Base-by-base conservation (phyloP, 164 flowering plant species). In the Dillenia turbinata region DNA sequence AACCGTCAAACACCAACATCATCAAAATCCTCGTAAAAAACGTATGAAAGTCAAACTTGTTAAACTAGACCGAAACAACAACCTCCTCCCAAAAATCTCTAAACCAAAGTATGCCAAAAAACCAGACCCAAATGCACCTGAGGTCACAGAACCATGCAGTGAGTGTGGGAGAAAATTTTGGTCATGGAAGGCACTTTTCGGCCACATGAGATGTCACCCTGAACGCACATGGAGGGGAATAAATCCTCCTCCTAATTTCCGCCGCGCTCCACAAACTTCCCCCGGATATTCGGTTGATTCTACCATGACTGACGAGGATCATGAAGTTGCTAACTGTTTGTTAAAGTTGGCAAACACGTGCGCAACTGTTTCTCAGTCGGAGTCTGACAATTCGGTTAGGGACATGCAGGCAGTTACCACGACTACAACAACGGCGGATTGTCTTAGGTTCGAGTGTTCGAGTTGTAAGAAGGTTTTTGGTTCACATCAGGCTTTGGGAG, bases 141-240 rank as follows among this genome's bases (percentile, higher is more conserved):
- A 82, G 62, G 78, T 79, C 62, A 79, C 90, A 0, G 67, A 67
- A 19, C 90, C 96, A 0, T 93, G 98, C 61, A 85, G 62, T 8
- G 97, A 93, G 70, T 93, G 98, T 49, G 97, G 98, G 14, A 87
- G 81, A 75, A 73, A 66, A 69, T 93, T 93, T 67, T 85, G 87
- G 87, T 93, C 98, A 2, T 75, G 83, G 85, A 93, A 93, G 71
- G 98, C 98, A 1, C 78, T 90, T 44, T 90, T 84, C 57, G 98
- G 98, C 5, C 98, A 93, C 76, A 93, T 93, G 98, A 74, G 98
- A 22, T 93, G 98, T 76, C 98, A 93, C 74, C 98, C 98, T 3
- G 98, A 93, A 66, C 83, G 98, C 11, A 82, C 81, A 57, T 93
- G 98, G 98, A 88, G 98, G 0, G 98, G 98, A 14, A 90, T 93